Base-by-base conservation (phyloP, 2,329 filamentous ascomycete genomes). In the Diaporthe longicolla region DNA sequence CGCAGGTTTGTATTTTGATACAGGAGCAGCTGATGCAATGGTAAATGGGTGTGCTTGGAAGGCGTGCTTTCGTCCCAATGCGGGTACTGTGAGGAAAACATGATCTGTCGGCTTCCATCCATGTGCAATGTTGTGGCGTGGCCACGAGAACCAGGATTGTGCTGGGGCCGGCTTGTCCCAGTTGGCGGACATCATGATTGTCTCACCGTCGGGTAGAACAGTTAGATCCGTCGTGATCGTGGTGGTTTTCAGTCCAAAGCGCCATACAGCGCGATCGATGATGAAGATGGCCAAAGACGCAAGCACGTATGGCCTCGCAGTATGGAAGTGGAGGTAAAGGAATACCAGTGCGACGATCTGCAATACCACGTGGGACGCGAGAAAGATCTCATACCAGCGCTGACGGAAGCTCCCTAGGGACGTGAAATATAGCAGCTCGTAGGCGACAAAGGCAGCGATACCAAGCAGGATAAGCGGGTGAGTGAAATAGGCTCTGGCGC, bases 41-140 rank as follows among this genome's bases (percentile, higher is more conserved):
- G 90, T 93, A 80, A 93, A 93, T 0, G 91, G 91, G 78, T 93
- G 91, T 0, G 90, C 86, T 81, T 93, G 91, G 1, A 92, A 79
- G 3, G 82, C 78, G 77, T 92, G 87, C 71, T 84, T 86, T 4
- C 82, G 80, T 2, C 87, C 87, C 8, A 93, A 84, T 0, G 82
- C 82, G 0, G 91, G 90, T 0, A 93, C 82, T 1, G 88, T 89
- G 73, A 93, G 79, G 80, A 93, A 93, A 65, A 92, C 85, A 79
- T 93, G 91, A 77, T 92, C 89, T 21, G 89, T 89, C 3, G 91
- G 87, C 26, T 84, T 79, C 91, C 91, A 93, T 54, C 90, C 90
- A 65, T 84, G 75, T 6, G 77, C 79, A 76, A 88, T 85, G 77
- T 83, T 83, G 73, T 81, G 74, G 73, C 78, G 43, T 77, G 79